Evolutionary conservation across 2,329 filamentous ascomycete species (phyloP).

Genomic region (Furcasterigmium sp.): DNA sequence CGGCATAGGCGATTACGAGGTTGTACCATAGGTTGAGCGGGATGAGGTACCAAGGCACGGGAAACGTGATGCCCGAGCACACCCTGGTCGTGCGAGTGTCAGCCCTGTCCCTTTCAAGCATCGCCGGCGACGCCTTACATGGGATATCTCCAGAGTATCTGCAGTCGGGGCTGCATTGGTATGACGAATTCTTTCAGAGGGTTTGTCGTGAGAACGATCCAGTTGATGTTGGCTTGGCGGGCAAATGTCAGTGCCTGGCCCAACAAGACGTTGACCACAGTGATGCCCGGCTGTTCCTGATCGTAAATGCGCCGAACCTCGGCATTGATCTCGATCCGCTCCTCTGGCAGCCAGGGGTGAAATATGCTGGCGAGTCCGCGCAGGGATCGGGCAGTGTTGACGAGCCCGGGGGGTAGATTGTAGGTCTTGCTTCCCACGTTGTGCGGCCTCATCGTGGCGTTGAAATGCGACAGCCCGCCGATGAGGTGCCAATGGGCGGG

Average conservation of each 20-base stretch:
- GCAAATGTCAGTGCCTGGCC: constrained; percentile 6
- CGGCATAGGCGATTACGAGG: background rate
- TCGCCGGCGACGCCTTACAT: constrained; percentile 4
- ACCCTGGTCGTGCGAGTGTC: constrained; percentile 1
- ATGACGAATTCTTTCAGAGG: constrained; percentile 7
- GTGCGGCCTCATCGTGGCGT: background rate
- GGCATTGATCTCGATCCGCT: constrained; percentile 2
- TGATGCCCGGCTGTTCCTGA: constrained; percentile 4
- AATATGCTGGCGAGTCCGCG: background rate
- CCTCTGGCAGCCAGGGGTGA: constrained; percentile 1
- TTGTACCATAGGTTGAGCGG: constrained; percentile 5
- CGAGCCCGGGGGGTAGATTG: background rate
- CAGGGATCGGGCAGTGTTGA: background rate
- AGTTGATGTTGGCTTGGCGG: constrained; percentile 5
- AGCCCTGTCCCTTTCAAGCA: background rate
- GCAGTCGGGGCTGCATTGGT: background rate
- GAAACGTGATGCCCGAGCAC: constrained; percentile 13
- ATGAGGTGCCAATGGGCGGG: background rate
- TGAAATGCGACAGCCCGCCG: constrained; percentile 1
- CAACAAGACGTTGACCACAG: constrained; percentile 8
- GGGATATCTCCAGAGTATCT: constrained; percentile 9
- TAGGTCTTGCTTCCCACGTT: background rate
- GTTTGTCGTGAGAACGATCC: constrained; percentile 6
- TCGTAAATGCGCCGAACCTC: constrained; percentile 3
- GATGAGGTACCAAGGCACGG: constrained; percentile 1